These are phyloP conservation scores for Acacia concinna DNA, from an alignment of 331 rosid genomes.

Conservation along the genomic window DNA sequence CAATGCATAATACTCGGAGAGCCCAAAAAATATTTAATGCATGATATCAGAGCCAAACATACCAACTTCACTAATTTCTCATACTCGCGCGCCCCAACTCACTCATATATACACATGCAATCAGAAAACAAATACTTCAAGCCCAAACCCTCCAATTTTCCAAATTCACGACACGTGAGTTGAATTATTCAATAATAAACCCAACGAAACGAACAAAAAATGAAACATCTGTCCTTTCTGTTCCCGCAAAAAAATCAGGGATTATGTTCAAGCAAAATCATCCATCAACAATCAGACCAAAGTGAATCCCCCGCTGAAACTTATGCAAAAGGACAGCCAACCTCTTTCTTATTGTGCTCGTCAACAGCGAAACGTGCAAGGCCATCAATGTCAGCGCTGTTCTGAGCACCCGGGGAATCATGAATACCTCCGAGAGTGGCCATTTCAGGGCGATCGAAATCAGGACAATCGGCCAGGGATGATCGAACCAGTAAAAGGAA, in stretches of 20 bases:
- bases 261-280: neutral
- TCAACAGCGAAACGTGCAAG: constrained; percentile 89
- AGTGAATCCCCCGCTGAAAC: neutral
- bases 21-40: neutral
- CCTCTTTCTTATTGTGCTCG: constrained; percentile 84
- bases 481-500: neutral
- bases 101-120: too few species aligned
- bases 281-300: neutral
- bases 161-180: neutral
- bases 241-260: neutral
- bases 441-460: constrained; percentile 46
- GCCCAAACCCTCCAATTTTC: neutral
- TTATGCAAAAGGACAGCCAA: neutral
- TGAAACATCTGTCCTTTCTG: neutral
- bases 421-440: constrained; percentile 47
- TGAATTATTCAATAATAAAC: neutral
- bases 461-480: constrained; percentile 26
- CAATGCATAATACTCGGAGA: neutral
- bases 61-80: neutral
- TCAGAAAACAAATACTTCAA: neutral
- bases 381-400: constrained; percentile 53
- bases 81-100: too few species aligned
- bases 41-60: too few species aligned
- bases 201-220: neutral
- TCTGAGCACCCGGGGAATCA: constrained; percentile 46